Evolutionary conservation across 768 basidiomycete genomes (phyloP).

Genomic region (Mycena olivaceomarginata): DNA sequence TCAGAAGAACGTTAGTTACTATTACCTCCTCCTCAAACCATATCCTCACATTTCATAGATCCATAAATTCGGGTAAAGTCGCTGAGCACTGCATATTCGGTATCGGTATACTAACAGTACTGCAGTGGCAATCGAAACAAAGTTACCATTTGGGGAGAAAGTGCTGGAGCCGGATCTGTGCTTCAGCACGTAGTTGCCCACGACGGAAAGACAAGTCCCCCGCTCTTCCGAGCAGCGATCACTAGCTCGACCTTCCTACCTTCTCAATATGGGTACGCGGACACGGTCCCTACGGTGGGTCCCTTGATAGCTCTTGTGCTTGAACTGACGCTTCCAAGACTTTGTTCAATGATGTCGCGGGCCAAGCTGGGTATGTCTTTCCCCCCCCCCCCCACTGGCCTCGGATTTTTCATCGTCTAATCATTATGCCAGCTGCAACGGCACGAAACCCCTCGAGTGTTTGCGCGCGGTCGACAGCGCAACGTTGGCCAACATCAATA

Average conservation of each 20-base stretch:
- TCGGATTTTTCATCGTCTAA: not conserved
- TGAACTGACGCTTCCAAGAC: not conserved
- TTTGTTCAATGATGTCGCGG: not conserved
- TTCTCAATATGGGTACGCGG: constrained; percentile 56
- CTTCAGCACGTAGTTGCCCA: constrained; percentile 55
- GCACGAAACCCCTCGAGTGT: not conserved
- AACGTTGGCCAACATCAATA: constrained; percentile 1
- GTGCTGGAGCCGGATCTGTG: constrained; percentile 55
- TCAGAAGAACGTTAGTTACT: constrained; percentile 48
- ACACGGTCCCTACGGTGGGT: constrained; percentile 21
- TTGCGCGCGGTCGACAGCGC: not conserved
- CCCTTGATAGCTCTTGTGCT: not conserved
- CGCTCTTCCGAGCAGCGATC: constrained; percentile 51
- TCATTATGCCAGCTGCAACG: not conserved
- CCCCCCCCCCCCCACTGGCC: no score
- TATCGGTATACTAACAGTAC: no score
- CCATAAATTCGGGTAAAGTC: constrained; percentile 1
- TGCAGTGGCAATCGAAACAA: constrained; percentile 42
- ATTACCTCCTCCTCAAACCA: not conserved
- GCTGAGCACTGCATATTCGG: no score
- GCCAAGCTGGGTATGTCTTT: not conserved
- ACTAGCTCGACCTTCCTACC: constrained; percentile 36
- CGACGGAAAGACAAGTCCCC: constrained; percentile 54
- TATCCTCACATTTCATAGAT: not conserved
- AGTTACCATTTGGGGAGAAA: constrained; percentile 54